These are phyloP conservation scores for Fusarium pseudograminearum DNA, from an alignment of 2,329 filamentous ascomycete species.

Conservation along the genomic window DNA sequence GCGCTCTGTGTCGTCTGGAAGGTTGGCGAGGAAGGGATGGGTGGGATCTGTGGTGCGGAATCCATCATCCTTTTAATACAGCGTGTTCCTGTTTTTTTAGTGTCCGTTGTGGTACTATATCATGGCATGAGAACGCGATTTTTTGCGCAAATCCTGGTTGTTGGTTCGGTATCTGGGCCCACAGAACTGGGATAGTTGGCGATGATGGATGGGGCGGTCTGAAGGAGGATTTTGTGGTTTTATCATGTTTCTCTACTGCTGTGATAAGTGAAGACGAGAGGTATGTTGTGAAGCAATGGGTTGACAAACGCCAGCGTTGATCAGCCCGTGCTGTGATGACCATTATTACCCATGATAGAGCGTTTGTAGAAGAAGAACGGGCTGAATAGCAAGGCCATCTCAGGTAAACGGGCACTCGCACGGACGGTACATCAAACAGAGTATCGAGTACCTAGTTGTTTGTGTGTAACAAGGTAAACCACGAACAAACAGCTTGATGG, in stretches of 20 bases:
- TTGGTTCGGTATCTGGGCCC: conserved; percentile 27
- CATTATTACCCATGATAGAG: neutral
- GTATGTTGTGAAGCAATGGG: neutral
- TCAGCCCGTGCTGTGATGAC: neutral
- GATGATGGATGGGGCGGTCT: conserved; percentile 18
- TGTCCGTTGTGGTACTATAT: conserved; percentile 18
- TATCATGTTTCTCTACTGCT: conserved; percentile 3
- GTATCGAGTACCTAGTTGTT: too few relatives aligned
- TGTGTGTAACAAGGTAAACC: neutral
- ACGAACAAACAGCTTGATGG: neutral
- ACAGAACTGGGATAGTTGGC: conserved; percentile 36
- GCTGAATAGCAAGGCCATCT: neutral
- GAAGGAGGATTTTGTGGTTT: conserved; percentile 20
- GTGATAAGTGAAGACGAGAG: neutral
- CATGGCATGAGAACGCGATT: conserved; percentile 38
- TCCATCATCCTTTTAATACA: conserved; percentile 27
- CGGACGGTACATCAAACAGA: neutral
- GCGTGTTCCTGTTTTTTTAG: conserved; percentile 21
- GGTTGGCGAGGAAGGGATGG: conserved; percentile 33
- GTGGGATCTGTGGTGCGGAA: conserved; percentile 40
- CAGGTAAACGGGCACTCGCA: neutral
- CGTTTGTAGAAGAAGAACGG: neutral
- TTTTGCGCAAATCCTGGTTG: conserved; percentile 28
- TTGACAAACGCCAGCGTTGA: neutral
- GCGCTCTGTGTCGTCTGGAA: conserved; percentile 17